These are phyloP conservation scores for Oryza officinalis DNA, from an alignment of 176 grass and related monocot genomes.

Conservation along the genomic window DNA sequence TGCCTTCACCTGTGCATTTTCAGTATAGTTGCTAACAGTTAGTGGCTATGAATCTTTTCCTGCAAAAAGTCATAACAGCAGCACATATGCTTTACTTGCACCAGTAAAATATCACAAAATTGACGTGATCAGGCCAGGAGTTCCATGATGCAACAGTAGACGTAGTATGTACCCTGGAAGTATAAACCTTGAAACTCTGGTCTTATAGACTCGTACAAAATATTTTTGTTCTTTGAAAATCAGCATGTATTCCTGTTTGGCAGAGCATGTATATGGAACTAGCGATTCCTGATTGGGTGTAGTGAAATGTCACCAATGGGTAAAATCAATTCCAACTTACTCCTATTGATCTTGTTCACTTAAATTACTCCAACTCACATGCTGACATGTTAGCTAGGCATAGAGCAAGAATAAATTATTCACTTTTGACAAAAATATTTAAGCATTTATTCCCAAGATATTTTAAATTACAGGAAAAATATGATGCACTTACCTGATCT, in stretches of 20 bases:
- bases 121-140: conserved; percentile 23
- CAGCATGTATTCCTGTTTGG: not conserved
- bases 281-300: not conserved
- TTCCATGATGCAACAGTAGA: not conserved
- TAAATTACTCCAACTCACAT: not conserved
- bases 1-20: conserved; percentile 73
- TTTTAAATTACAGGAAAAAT: conserved; percentile 15
- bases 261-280: not conserved
- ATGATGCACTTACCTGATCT: conserved; percentile 66
- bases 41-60: conserved; percentile 8
- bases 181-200: not conserved
- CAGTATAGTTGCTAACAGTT: conserved; percentile 15
- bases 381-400: not conserved
- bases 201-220: not conserved
- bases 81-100: not conserved
- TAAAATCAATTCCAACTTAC: conserved; percentile 13
- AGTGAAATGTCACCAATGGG: not conserved
- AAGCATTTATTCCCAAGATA: conserved; percentile 7
- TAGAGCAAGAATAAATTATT: not conserved
- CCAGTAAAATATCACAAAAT: conserved; percentile 6
- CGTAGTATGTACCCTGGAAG: not conserved
- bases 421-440: conserved; percentile 6
- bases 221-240: not conserved
- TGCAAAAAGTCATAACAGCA: not conserved
- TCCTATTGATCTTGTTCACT: conserved; percentile 6